A percentile compares a stretch with the other conserved stretches of the same genome.
These are phyloP conservation scores for Ustilago loliicola DNA, from an alignment of 1,284 basidiomycete genomes.

Conservation along the genomic window DNA sequence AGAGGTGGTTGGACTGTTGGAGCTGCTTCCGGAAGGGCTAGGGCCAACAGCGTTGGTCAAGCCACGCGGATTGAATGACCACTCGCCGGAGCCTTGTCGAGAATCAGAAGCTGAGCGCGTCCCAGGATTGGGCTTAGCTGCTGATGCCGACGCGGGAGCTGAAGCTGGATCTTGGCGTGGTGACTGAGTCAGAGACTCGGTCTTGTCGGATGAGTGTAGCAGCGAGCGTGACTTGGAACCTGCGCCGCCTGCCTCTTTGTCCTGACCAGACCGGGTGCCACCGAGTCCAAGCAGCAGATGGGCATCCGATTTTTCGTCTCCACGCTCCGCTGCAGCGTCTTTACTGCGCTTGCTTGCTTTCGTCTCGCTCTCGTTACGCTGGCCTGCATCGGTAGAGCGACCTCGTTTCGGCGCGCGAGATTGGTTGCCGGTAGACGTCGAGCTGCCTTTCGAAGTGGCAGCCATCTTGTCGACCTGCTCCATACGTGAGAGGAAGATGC, in stretches of 20 bases:
- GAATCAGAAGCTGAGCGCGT: conserved; percentile 19
- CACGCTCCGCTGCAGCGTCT: conserved; percentile 13
- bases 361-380: conserved; percentile 12
- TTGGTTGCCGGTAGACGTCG: not conserved
- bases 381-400: conserved; percentile 28
- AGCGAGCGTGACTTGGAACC: conserved; percentile 3
- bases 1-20: conserved; percentile 38
- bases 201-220: not conserved
- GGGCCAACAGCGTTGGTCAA: conserved; percentile 17
- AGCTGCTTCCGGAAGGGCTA: conserved; percentile 35
- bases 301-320: conserved; percentile 43
- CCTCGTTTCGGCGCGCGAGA: conserved; percentile 24
- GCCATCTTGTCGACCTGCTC: conserved; percentile 46
- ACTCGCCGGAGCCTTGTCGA: conserved; percentile 43
- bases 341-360: conserved; percentile 28
- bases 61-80: conserved; percentile 30
- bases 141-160: not conserved
- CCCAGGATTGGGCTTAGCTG: conserved; percentile 3
- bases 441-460: conserved; percentile 3
- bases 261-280: conserved; percentile 6
- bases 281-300: conserved; percentile 44
- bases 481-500: conserved; percentile 52
- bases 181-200: conserved; percentile 3
- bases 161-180: conserved; percentile 17
- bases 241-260: not conserved